These are phyloP conservation scores for Chalara sp. DNA, from an alignment of 2,329 filamentous ascomycete genomes.

Conservation along the genomic window DNA sequence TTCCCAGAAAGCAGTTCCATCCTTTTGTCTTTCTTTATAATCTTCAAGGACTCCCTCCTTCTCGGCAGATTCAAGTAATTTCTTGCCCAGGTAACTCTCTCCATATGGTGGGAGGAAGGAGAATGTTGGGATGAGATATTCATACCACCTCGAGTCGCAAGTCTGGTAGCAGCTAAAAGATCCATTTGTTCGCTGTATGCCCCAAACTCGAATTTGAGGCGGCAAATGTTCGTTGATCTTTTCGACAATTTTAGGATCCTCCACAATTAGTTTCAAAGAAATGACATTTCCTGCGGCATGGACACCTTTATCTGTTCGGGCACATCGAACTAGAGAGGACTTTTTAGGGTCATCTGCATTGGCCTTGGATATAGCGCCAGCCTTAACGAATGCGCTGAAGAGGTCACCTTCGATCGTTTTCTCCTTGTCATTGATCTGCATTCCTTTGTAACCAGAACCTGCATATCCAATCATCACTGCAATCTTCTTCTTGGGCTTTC, in stretches of 20 bases:
- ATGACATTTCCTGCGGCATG: slow-evolving; percentile 95
- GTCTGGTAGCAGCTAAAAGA: slow-evolving; percentile 91
- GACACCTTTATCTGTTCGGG: slow-evolving; percentile 94
- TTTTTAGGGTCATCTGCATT: slow-evolving; percentile 97
- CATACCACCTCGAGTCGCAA: slow-evolving; percentile 94
- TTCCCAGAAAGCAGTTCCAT: slow-evolving; percentile 77
- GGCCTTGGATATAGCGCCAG: slow-evolving; percentile 90
- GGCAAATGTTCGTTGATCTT: slow-evolving; percentile 86
- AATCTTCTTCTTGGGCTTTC: slow-evolving; percentile 91
- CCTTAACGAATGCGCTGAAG: slow-evolving; percentile 84
- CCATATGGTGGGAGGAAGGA: slow-evolving; percentile 90
- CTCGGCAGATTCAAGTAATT: slow-evolving; percentile 71
- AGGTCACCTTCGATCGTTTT: slow-evolving; percentile 96
- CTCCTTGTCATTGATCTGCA: slow-evolving; percentile 79
- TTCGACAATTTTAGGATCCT: slow-evolving; percentile 78
- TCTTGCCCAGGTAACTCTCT: slow-evolving; percentile 75
- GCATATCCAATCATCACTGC: slow-evolving; percentile 94
- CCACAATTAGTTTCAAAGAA: slow-evolving; percentile 90
- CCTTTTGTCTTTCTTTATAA: slow-evolving; percentile 62
- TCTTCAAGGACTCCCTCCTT: slow-evolving; percentile 65
- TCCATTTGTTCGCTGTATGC: slow-evolving; percentile 81
- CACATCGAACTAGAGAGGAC: slow-evolving; percentile 87
- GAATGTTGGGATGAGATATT: slow-evolving; percentile 92
- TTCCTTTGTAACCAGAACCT: slow-evolving; percentile 92
- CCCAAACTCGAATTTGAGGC: slow-evolving; percentile 91